These are phyloP conservation scores for Phyllosticta ampelicida DNA, from an alignment of 2,329 filamentous ascomycete genomes.

Conservation along the genomic window DNA sequence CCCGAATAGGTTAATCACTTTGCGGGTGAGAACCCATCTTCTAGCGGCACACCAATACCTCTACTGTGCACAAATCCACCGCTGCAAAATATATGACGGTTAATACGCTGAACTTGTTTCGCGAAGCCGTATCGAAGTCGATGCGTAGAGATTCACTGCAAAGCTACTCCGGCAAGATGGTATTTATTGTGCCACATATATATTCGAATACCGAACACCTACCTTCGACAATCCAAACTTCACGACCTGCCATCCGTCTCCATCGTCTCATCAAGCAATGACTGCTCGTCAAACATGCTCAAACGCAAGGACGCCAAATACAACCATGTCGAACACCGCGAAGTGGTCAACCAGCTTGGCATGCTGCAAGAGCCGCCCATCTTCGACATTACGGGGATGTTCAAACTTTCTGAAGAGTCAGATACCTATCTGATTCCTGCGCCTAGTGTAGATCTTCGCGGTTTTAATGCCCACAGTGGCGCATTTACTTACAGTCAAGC, in stretches of 20 bases:
- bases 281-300: background rate
- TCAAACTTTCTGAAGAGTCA: constrained; percentile 19
- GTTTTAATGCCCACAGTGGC: constrained; percentile 11
- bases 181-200: background rate
- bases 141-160: background rate
- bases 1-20: background rate
- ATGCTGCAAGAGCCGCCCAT: constrained; percentile 8
- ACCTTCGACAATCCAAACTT: background rate
- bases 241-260: background rate
- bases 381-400: constrained; percentile 19
- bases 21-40: background rate
- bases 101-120: background rate
- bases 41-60: background rate
- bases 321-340: constrained; percentile 6
- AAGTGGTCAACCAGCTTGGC: constrained; percentile 7
- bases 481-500: no score
- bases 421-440: constrained; percentile 20
- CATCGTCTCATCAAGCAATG: background rate
- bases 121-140: background rate
- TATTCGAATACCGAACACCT: background rate
- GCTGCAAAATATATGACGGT: background rate
- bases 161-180: background rate
- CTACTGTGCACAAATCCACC: background rate
- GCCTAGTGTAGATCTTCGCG: constrained; percentile 21
- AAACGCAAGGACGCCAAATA: constrained; percentile 10